A percentile compares a stretch with the other conserved stretches of the same genome.
These are phyloP conservation scores for Botrytis medusae DNA, from an alignment of 2,329 filamentous ascomycete species.

Conservation along the genomic window DNA sequence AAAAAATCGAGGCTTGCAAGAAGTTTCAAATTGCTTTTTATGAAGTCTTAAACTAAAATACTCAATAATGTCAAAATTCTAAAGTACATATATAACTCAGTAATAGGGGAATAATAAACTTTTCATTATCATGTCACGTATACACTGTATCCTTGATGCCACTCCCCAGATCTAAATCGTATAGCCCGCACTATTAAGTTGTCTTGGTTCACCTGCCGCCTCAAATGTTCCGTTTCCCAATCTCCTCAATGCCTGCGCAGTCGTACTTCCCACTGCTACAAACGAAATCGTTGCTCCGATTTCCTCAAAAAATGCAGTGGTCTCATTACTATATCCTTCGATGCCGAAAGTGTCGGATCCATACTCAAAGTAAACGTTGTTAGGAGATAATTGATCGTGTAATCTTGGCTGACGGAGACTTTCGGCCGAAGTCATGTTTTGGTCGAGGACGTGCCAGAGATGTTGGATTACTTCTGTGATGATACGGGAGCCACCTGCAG, in stretches of 20 bases:
- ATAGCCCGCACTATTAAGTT: slow-evolving; percentile 66
- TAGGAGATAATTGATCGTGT: slow-evolving; percentile 63
- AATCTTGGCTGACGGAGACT: slow-evolving; percentile 58
- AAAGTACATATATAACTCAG: background rate
- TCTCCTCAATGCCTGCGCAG: slow-evolving; percentile 64
- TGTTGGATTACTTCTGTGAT: slow-evolving; percentile 67
- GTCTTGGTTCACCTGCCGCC: slow-evolving; percentile 73
- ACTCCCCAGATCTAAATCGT: slow-evolving; percentile 43
- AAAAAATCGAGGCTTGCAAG: background rate
- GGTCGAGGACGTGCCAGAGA: slow-evolving; percentile 61
- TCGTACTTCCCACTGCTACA: slow-evolving; percentile 54
- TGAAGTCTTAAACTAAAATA: background rate
- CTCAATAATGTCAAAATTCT: background rate
- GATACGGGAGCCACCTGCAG: slow-evolving; percentile 65
- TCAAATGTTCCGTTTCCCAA: slow-evolving; percentile 66
- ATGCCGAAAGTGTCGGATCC: slow-evolving; percentile 40
- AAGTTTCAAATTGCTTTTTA: background rate
- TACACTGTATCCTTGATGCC: background rate
- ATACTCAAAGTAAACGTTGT: slow-evolving; percentile 59
- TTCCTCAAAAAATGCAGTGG: slow-evolving; percentile 56
- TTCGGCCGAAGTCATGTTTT: slow-evolving; percentile 50
- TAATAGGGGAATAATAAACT: background rate
- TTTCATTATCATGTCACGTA: background rate
- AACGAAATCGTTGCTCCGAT: slow-evolving; percentile 62
- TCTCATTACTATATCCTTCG: slow-evolving; percentile 55